These are phyloP conservation scores for Pseudonitzschia multistriata DNA, from an alignment of 108 stramenopile genomes.

Conservation along the genomic window DNA sequence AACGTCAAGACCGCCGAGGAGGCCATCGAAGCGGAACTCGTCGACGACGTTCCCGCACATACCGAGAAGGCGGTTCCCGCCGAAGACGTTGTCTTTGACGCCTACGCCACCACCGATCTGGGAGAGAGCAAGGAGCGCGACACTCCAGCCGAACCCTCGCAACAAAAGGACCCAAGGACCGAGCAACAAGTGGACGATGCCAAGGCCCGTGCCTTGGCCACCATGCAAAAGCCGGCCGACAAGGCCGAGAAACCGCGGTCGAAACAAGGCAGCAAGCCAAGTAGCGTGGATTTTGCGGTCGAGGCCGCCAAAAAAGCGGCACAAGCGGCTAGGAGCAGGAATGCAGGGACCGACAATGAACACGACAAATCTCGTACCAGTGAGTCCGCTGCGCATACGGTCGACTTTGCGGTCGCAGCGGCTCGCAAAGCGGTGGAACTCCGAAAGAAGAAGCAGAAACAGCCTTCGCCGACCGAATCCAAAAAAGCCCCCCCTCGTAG, in stretches of 20 bases:
- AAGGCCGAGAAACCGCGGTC: conserved; percentile 19
- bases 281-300: conserved; percentile 61
- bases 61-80: conserved; percentile 25
- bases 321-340: conserved; percentile 14
- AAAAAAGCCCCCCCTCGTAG: conserved; percentile 19
- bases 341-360: background rate
- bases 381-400: background rate
- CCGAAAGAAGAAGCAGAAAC: conserved; percentile 10
- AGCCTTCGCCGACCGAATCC: background rate
- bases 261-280: conserved; percentile 25
- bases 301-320: conserved; percentile 56
- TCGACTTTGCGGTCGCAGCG: conserved; percentile 39
- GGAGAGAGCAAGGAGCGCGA: conserved; percentile 7
- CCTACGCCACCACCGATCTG: conserved; percentile 23
- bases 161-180: background rate
- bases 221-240: conserved; percentile 30
- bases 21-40: conserved; percentile 41
- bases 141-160: background rate
- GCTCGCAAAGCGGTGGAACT: conserved; percentile 33
- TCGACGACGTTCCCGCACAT: conserved; percentile 31
- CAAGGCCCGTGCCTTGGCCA: conserved; percentile 43
- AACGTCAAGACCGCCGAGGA: conserved; percentile 37
- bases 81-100: conserved; percentile 51
- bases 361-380: conserved; percentile 7
- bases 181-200: conserved; percentile 8